Conservation (phyloP, 139 green algal genomes). For the Volvox africanus region DNA sequence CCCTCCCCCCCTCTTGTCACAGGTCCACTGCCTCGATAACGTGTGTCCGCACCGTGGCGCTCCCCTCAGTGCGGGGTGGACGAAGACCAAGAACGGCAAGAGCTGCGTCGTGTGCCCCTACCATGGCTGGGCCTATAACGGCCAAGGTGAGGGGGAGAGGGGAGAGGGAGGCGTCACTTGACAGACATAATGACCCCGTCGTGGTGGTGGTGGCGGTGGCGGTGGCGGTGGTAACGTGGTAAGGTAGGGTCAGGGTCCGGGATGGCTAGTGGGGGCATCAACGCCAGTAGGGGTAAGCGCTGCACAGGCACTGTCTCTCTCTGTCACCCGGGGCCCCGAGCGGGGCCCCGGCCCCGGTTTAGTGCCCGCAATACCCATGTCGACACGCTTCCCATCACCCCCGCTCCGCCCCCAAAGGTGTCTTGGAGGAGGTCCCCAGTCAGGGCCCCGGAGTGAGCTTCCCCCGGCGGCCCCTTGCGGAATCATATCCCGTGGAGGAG, state of each 20-base stretch:
- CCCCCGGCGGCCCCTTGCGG: conserved; percentile 72
- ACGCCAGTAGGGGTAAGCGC: not conserved
- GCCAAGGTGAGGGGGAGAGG: conserved; percentile 53
- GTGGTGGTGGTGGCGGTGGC: not conserved
- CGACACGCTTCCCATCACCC: not conserved
- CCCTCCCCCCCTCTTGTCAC: not conserved
- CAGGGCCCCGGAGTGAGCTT: conserved; percentile 54
- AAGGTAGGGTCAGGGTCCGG: not conserved
- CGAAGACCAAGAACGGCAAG: conserved; percentile 58
- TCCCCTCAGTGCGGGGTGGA: conserved; percentile 61
- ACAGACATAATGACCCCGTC: too few relatives aligned
- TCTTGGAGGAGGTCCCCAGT: conserved; percentile 60
- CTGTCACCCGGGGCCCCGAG: too few relatives aligned
- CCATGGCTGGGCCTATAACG: conserved; percentile 86
- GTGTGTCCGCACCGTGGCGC: conserved; percentile 86
- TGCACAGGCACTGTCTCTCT: too few relatives aligned
- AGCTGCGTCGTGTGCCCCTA: conserved; percentile 84
- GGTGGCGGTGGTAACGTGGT: not conserved
- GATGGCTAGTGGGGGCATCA: not conserved
- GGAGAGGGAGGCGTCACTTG: not conserved
- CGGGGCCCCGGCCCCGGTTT: too few relatives aligned
- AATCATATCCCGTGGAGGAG: conserved; percentile 77
- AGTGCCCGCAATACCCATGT: too few relatives aligned
- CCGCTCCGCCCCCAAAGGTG: conserved; percentile 53
- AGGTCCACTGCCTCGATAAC: conserved; percentile 79